A percentile compares a stretch with the other conserved stretches of the same genome.
phyloP scores from a whole-genome alignment of 2,329 filamentous ascomycete species.

The Fusarium secorum region DNA sequence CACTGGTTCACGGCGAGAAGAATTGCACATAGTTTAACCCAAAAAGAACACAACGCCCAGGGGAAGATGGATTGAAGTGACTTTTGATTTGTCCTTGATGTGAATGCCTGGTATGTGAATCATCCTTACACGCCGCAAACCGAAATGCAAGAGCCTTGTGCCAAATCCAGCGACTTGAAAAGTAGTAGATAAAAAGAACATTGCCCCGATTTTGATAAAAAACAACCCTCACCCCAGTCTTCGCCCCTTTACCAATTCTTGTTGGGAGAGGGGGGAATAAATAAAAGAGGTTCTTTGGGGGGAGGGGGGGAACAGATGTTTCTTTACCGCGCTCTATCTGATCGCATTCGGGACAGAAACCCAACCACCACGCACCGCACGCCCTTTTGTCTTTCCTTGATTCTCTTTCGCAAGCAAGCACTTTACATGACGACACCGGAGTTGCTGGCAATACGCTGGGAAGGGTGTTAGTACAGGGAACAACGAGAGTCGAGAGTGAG shows the following conservation, averaged over 20 bases:
- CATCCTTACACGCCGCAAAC: conserved; percentile 61
- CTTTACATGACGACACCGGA: conserved; percentile 99
- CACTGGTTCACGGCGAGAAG: conserved; percentile 7
- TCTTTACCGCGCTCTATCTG: conserved; percentile 45
- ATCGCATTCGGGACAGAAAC: conserved; percentile 47
- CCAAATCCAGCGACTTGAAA: conserved; percentile 52
- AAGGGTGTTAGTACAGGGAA: conserved; percentile 43
- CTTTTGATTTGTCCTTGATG: conserved; percentile 56
- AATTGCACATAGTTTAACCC: conserved; percentile 18
- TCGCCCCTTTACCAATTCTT: conserved; percentile 19
- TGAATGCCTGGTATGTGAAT: conserved; percentile 59
- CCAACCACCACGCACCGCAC: conserved; percentile 34
- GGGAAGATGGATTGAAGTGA: conserved; percentile 41
- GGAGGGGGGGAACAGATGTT: conserved; percentile 32
- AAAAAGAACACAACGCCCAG: conserved; percentile 17
- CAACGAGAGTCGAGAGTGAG: neutral
- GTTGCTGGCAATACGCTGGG: conserved; percentile 98
- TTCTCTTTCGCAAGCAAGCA: conserved; percentile 41
- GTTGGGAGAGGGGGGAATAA: neutral
- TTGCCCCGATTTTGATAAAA: conserved; percentile 33
- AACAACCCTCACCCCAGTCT: conserved; percentile 6
- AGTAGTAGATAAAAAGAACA: conserved; percentile 36
- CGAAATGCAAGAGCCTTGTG: conserved; percentile 59
- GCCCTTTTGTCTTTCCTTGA: conserved; percentile 43
- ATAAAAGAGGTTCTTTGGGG: conserved; percentile 23